phyloP scores from a whole-genome alignment of 352 stramenopile species.

The Globisporangium ultimum region DNA sequence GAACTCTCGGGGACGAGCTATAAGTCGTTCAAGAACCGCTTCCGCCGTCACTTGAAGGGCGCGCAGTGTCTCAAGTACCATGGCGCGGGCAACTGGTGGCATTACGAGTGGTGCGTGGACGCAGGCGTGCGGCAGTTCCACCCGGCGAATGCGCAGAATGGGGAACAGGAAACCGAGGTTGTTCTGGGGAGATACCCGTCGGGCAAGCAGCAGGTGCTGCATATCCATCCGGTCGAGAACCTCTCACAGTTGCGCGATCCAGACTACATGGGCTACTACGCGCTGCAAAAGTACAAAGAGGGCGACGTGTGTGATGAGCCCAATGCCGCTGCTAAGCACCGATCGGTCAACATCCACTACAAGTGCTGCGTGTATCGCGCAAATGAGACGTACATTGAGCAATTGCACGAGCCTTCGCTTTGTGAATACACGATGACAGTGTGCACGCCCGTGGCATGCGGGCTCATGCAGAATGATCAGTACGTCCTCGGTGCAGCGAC shows the following conservation, averaged over 20 bases:
- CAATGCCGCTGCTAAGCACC: constrained; percentile 10
- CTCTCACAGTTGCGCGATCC: constrained; percentile 34
- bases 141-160: constrained; percentile 4
- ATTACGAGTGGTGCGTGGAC: constrained; percentile 85
- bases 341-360: constrained; percentile 47
- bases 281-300: constrained; percentile 43
- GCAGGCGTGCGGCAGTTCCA: constrained; percentile 71
- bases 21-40: constrained; percentile 64
- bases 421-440: constrained; percentile 68
- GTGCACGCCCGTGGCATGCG: constrained; percentile 72
- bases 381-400: constrained; percentile 84
- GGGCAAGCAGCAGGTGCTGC: constrained; percentile 30
- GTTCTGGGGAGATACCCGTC: constrained; percentile 37
- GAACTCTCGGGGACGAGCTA: constrained; percentile 62
- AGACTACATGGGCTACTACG: constrained; percentile 53
- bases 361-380: constrained; percentile 73
- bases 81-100: constrained; percentile 64
- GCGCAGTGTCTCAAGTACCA: constrained; percentile 61
- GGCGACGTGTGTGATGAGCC: constrained; percentile 33
- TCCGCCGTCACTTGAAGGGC: constrained; percentile 50
- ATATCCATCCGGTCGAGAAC: constrained; percentile 37
- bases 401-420: constrained; percentile 38
- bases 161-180: constrained; percentile 23
- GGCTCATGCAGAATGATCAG: constrained; percentile 65
- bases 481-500: constrained; percentile 53